These are phyloP conservation scores for Avena insularis DNA, from an alignment of 176 grass and related monocot species.

Conservation along the genomic window DNA sequence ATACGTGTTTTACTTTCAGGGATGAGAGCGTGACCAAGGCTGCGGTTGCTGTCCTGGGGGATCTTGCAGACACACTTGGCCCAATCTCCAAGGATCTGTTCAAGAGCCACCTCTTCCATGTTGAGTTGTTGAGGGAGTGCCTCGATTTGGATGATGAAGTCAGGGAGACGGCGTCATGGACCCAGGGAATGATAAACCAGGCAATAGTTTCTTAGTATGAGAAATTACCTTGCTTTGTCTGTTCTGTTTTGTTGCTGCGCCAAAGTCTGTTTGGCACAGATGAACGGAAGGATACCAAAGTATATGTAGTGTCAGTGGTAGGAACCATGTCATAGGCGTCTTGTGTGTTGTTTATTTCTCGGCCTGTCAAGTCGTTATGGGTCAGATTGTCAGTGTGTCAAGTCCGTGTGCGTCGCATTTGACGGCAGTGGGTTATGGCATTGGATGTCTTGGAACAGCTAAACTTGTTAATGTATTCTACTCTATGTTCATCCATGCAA, in stretches of 20 bases:
- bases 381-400: constrained; percentile 32
- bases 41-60: constrained; percentile 78
- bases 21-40: constrained; percentile 88
- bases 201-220: constrained; percentile 51
- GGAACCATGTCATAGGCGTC: constrained; percentile 30
- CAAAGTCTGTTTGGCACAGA: constrained; percentile 50
- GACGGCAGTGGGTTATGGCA: constrained; percentile 27
- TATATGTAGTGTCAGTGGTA: constrained; percentile 53
- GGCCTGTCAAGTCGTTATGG: constrained; percentile 18
- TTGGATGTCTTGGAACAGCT: constrained; percentile 51
- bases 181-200: constrained; percentile 73
- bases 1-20: constrained; percentile 40
- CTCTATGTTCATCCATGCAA: constrained; percentile 27
- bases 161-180: constrained; percentile 71
- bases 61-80: constrained; percentile 79
- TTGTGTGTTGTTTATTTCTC: constrained; percentile 33
- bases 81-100: constrained; percentile 66
- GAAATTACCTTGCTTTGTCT: constrained; percentile 33
- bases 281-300: constrained; percentile 48
- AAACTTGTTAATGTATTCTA: constrained; percentile 39
- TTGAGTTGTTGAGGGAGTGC: constrained; percentile 79
- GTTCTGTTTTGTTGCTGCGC: constrained; percentile 46
- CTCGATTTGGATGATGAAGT: constrained; percentile 69
- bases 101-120: constrained; percentile 62
- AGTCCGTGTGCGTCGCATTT: constrained; percentile 34